Evolutionary conservation across 495 filamentous ascomycete species (phyloP), one percentile per base, ranked within the genome.

Genomic region (Penicillium taxi): DNA sequence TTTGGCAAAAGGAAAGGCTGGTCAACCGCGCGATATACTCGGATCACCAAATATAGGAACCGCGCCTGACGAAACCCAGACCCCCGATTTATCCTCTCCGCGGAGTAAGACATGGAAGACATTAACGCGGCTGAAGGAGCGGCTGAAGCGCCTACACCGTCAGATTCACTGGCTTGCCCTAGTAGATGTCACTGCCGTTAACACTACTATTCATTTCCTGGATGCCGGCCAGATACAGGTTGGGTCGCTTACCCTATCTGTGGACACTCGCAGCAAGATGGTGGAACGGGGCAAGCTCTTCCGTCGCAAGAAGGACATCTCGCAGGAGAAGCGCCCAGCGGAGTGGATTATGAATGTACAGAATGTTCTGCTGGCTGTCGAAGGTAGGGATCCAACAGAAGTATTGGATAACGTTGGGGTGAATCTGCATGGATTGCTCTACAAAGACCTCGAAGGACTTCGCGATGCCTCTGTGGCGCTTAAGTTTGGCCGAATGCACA

Each of bases 381-480:
- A 94, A 32, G 88, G 88, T 15, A 72, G 75, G 24, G 88, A 96
- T 11, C 77, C 88, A 1, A 74, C 81, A n/a, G 90, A 99, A 58
- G 57, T 99, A 2, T 57, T 99, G 55, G 93, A 99, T 55, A 81
- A 84, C 49, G 80, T 84, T 33, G 84, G 80, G 9, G 65, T 96
- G 33, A 95, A 94, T 43, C 72, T 96, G 31, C 89, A 96, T 58
- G 91, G 91, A 11, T 75, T 93, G 36, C 71, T 99, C n/a, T 89
- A 90, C 60, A 83, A 84, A 43, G 78, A 86, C 23, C 62, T 86
- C 8, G 86, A 94, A 27, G 90, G 89, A 9, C 77, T 99, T 3
- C 75, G 86, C 26, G 91, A 96, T 66, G 80, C 86, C 1, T 86
- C 89, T 2, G 78, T 99, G 46, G 81, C 86, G 2, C 66, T 96